phyloP scores from a whole-genome alignment of 2,329 filamentous ascomycete genomes.

The Sclerotiophoma versabilis region DNA sequence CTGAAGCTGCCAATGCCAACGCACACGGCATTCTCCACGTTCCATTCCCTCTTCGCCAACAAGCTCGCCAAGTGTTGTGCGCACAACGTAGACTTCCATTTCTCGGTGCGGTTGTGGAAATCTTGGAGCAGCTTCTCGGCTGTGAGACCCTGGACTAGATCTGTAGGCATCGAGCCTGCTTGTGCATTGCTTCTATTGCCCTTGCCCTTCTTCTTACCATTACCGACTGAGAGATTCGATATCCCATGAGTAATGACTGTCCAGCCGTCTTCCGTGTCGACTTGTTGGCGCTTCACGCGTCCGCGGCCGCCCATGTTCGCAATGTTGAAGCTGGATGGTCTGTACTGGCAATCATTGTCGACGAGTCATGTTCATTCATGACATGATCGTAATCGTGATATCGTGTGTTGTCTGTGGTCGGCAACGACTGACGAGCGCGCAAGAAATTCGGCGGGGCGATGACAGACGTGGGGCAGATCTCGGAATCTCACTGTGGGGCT shows the following conservation, averaged over 20 bases:
- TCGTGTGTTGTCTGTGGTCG: not conserved
- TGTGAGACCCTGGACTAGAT: conserved; percentile 33
- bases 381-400: not conserved
- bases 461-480: conserved; percentile 10
- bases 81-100: conserved; percentile 34
- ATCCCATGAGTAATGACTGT: conserved; percentile 45
- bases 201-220: conserved; percentile 10
- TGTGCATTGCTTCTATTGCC: not conserved
- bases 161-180: conserved; percentile 22
- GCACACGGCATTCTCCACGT: conserved; percentile 37
- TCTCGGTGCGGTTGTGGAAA: conserved; percentile 29
- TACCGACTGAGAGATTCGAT: conserved; percentile 17
- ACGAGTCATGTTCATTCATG: conserved; percentile 3
- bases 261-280: conserved; percentile 46
- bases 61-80: conserved; percentile 27
- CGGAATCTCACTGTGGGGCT: not conserved
- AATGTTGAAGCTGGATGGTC: not conserved
- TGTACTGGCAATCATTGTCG: not conserved
- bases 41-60: conserved; percentile 21
- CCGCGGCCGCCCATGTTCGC: conserved; percentile 19
- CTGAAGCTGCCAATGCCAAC: conserved; percentile 49
- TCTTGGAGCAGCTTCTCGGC: conserved; percentile 32
- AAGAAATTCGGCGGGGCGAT: conserved; percentile 3
- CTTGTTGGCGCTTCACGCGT: conserved; percentile 41
- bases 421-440: not conserved